Base-by-base conservation (phyloP, 306 rosid genomes). In the Betula pendula region DNA sequence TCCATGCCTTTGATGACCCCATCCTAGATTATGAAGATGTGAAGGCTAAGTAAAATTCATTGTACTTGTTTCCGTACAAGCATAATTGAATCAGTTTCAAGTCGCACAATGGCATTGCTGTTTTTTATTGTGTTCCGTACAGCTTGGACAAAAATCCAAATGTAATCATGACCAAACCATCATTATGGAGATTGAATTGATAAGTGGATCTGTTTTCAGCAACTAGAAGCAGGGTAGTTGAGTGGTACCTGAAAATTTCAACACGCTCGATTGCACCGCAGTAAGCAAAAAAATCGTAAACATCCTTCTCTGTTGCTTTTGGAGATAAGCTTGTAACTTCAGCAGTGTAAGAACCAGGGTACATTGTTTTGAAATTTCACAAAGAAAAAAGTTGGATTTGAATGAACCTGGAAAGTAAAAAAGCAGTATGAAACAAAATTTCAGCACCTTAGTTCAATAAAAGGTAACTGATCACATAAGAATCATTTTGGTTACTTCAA, bases 261-360 rank as follows among this genome's bases (percentile, higher is more conserved):
- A 92, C 86, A 52, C 84, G 86, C 82, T 95, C 97, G 77, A 92
- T 83, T 40, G 78, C 74, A 55, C 99, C 99, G 70, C 97, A 90
- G 67, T 95, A 86, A 51, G 89, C 33, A 29, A 95, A 95, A 77
- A 95, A 95, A 2, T 87, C 85, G 19, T 70, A 76, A 73, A 95
- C 89, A 78, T 95, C 97, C 55, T 77, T 75, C 80, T 92, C 97
- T 1, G 96, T 82, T 55, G 93, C 96, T 65, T 83, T 81, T 29
- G 97, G 88, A 45, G 98, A 92, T 74, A 92, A 83, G 87, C 84
- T 81, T 47, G 97, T 88, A 70, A 90, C 88, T 86, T 88, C 93
- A 77, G 90, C 96, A 66, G 91, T 84, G 86, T 89, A 95, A 67
- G 92, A 91, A 77, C 84, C 89, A 10, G 78, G 71, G 81, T 86